Evolutionary conservation across 495 filamentous ascomycete species (phyloP), one percentile per base, ranked within the genome.

Genomic region (Cercophora scortea): DNA sequence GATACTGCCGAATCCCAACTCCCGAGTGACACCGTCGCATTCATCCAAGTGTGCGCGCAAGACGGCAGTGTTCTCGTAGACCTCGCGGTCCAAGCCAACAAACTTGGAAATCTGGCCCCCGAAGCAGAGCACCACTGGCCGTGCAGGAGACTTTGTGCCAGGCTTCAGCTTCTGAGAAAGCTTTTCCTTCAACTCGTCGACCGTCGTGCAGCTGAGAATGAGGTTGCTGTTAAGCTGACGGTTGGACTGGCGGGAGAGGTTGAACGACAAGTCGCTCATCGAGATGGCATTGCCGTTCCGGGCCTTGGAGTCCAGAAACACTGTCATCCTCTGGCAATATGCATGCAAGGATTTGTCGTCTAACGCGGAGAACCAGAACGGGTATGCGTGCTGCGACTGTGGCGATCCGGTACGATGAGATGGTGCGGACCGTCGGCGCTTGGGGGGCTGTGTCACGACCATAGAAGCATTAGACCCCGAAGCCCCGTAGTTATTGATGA

Each of bases 1-100:
- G 15, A 83, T 62, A 17, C 71, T 61, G 0, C 47, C 42, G 5
- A 64, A 57, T 0, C 77, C 78, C 0, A 69, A 3, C 0, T 55
- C 51, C 4, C 38, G 44, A 1, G 63, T 49, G 0, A 66, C 42
- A 0, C 38, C 2, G 40, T 79, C 57, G 41, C 72, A 74, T 0
- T 56, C 19, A 32, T 78, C 70, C 65, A 0, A 11, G 15, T 32
- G 19, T 10, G 17, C 12, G 4, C 15, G 44, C 4, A 46, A 17
- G 44, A 46, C 8, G 7, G 7, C n/a, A 11, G 9, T 12, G 19
- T 46, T 32, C 9, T 33, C 7, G 11, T 9, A 46, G 8, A 46
- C 9, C 11, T 46, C 19, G 7, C 32, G 10, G 17, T 13, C 11
- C 16, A 46, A 18, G 15, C 25, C 41, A 43, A 43, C 41, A 43